These are phyloP conservation scores for Bodo saltans DNA, from an alignment of 78 protist genomes.

Conservation along the genomic window DNA sequence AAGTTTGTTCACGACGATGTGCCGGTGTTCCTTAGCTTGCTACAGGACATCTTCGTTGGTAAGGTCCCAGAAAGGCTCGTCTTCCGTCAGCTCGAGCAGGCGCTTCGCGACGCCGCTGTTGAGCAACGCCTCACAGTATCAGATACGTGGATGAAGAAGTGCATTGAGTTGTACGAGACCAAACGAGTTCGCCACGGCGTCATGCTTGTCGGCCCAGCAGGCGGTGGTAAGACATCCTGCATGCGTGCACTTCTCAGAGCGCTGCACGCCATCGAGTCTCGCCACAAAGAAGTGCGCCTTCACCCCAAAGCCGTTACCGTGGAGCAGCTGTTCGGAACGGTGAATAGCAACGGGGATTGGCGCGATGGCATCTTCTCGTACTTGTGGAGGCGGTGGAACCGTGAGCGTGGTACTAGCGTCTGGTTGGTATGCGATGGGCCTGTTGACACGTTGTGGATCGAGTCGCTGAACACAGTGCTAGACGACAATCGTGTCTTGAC, in stretches of 20 bases:
- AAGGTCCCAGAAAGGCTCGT: slow-evolving; percentile 1
- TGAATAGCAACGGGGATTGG: too few species aligned
- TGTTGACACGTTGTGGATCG: slow-evolving; percentile 86
- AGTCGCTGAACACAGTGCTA: slow-evolving; percentile 82
- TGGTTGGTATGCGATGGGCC: slow-evolving; percentile 85
- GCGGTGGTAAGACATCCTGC: slow-evolving; percentile 57
- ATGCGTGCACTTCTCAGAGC: slow-evolving; percentile 44
- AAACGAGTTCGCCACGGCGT: slow-evolving; percentile 67
- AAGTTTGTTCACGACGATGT: slow-evolving; percentile 78
- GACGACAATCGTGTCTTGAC: slow-evolving; percentile 84
- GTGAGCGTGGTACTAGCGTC: not conserved
- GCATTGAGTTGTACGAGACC: slow-evolving; percentile 70
- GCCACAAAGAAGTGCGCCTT: slow-evolving; percentile 52
- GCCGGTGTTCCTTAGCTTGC: slow-evolving; percentile 67
- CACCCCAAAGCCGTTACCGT: slow-evolving; percentile 82
- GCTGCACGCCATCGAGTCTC: slow-evolving; percentile 17
- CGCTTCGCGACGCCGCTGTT: slow-evolving; percentile 5
- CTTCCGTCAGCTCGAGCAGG: slow-evolving; percentile 49
- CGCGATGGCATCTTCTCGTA: slow-evolving; percentile 74
- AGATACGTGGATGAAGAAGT: slow-evolving; percentile 41
- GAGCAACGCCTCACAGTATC: slow-evolving; percentile 37
- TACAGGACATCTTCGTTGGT: slow-evolving; percentile 78
- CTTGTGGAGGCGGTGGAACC: slow-evolving; percentile 61
- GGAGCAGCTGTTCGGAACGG: slow-evolving; percentile 79
- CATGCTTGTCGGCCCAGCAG: slow-evolving; percentile 67